These are phyloP conservation scores for Lentinus tigrinus DNA, from an alignment of 768 basidiomycete genomes.

Conservation along the genomic window DNA sequence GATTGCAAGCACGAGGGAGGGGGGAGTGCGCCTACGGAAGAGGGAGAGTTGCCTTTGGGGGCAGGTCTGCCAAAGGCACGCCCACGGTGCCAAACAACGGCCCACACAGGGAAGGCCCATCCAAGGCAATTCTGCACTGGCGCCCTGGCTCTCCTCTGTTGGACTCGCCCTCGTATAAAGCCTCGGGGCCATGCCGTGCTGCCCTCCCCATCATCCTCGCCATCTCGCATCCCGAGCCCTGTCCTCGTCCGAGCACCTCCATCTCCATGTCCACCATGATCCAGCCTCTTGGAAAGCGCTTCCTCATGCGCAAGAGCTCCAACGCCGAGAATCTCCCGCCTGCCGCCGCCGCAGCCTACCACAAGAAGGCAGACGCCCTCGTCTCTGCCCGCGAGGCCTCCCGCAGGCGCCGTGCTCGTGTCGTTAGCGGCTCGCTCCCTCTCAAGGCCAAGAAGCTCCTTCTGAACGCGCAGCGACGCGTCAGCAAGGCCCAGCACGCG, in stretches of 20 bases:
- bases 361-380: constrained; percentile 16
- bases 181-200: neutral
- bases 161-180: constrained; percentile 4
- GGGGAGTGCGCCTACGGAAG: neutral
- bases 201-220: neutral
- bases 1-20: neutral
- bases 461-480: constrained; percentile 15
- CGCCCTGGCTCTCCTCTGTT: neutral
- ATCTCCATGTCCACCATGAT: constrained; percentile 5
- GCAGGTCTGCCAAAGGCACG: constrained; percentile 8
- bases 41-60: constrained; percentile 8
- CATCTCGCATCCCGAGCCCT: neutral
- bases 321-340: constrained; percentile 26
- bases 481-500: constrained; percentile 6
- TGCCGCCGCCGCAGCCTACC: neutral
- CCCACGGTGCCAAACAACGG: constrained; percentile 9
- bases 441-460: constrained; percentile 17
- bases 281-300: constrained; percentile 14
- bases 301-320: constrained; percentile 24
- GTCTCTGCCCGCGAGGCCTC: constrained; percentile 20
- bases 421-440: constrained; percentile 12
- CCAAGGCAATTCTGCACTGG: constrained; percentile 9
- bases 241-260: neutral
- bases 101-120: neutral
- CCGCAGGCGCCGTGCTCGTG: constrained; percentile 20